These are phyloP conservation scores for Monosporozyma unispora DNA, from an alignment of 805 yeast species.

Conservation along the genomic window DNA sequence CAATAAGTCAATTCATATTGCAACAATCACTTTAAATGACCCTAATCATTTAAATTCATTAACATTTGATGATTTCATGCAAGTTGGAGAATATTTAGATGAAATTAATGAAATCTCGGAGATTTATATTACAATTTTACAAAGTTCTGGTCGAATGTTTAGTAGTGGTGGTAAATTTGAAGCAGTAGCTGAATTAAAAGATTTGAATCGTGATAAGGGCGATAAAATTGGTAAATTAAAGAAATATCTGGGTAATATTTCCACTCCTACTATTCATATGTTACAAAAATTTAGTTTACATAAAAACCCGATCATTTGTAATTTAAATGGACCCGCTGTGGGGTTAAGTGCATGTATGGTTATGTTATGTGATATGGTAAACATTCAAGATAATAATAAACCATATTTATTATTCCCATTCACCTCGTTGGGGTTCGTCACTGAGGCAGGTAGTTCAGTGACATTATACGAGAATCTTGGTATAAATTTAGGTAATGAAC, in stretches of 20 bases:
- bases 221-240: constrained; percentile 15
- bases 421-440: constrained; percentile 69
- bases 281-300: constrained; percentile 62
- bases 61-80: constrained; percentile 51
- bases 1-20: neutral
- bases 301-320: constrained; percentile 57
- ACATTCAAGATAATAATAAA: constrained; percentile 44
- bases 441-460: constrained; percentile 69
- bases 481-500: constrained; percentile 62
- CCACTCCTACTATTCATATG: constrained; percentile 57
- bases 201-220: neutral
- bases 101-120: constrained; percentile 52
- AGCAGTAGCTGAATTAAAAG: constrained; percentile 6
- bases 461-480: constrained; percentile 66
- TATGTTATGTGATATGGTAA: constrained; percentile 63
- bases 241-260: constrained; percentile 42
- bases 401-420: constrained; percentile 64
- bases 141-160: constrained; percentile 65
- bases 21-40: constrained; percentile 45
- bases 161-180: constrained; percentile 68
- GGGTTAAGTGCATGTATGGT: constrained; percentile 70
- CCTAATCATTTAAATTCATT: constrained; percentile 61
- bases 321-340: constrained; percentile 80
- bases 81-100: constrained; percentile 49
- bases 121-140: constrained; percentile 58